A percentile compares a stretch with the other conserved stretches of the same genome.
These are phyloP conservation scores for Clarireedia paspali DNA, from an alignment of 2,329 filamentous ascomycete species.

Conservation along the genomic window DNA sequence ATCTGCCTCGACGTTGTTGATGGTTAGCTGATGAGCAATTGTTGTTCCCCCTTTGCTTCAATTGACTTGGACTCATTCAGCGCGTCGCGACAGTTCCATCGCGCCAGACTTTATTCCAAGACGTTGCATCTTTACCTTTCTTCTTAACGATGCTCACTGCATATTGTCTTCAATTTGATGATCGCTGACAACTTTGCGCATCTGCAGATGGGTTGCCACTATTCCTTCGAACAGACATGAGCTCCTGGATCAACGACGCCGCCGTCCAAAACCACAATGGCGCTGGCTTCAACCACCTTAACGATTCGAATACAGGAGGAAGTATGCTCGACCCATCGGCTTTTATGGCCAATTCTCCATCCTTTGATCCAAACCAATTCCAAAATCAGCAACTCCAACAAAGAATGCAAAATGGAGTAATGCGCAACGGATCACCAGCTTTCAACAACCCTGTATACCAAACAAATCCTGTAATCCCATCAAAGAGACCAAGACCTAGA, in stretches of 20 bases:
- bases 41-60: constrained; percentile 9
- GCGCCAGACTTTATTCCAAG: constrained; percentile 7
- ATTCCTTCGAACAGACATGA: constrained; percentile 50
- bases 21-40: constrained; percentile 12
- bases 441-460: constrained; percentile 75
- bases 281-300: constrained; percentile 57
- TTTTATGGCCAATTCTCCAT: constrained; percentile 51
- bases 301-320: constrained; percentile 46
- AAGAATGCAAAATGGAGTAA: constrained; percentile 72
- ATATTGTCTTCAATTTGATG: constrained; percentile 10
- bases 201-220: constrained; percentile 29
- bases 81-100: constrained; percentile 8
- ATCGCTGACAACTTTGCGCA: constrained; percentile 25
- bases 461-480: constrained; percentile 79
- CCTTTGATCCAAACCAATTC: constrained; percentile 49
- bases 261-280: constrained; percentile 61
- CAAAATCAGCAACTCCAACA: constrained; percentile 42
- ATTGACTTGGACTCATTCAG: constrained; percentile 3
- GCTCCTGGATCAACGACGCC: constrained; percentile 66
- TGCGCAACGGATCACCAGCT: constrained; percentile 74
- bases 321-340: constrained; percentile 59
- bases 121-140: constrained; percentile 1
- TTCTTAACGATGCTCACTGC: constrained; percentile 2
- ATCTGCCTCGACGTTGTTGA: constrained; percentile 1
- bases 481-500: constrained; percentile 73